Base-by-base conservation (phyloP, 768 basidiomycete genomes). In the Trametes cubensis region DNA sequence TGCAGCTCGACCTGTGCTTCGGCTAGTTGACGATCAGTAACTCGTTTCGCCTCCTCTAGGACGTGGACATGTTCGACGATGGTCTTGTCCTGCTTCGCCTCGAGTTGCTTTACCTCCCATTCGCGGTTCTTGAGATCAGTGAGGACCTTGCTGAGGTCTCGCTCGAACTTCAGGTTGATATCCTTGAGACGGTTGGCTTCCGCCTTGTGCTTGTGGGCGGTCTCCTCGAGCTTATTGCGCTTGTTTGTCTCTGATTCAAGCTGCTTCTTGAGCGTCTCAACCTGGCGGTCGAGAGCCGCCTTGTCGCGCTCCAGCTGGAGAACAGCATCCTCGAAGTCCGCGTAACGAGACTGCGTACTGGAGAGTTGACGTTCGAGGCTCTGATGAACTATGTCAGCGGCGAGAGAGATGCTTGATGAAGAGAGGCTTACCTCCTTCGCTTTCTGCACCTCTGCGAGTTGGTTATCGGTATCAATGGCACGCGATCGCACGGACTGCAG, bases 21-120 rank as follows among this genome's bases (percentile, higher is more conserved):
- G 20, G 80, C 84, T 17, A 98, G 85, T 70, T 97, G 93, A 41
- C 90, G 85, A 72, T 98, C 96, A 1, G 96, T 95, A 59, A 96
- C 87, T 39, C 87, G 87, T 74, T 98, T 98, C 17, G 96, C 96
- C 72, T 95, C 92, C 72, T 98, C 95, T 13, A 96, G 81, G 28
- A 98, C 96, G 72, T 98, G 89, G 25, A 97, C 93, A 70, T 98
- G 96, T 74, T 98, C 95, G 46, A 98, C 95, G 61, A 97, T 95
- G n/a, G 92, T 97, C 78, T 95, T 98, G 79, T 98, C 94, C 71
- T 97, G 90, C 71, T 83, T 86, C 3, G 91, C 89, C 55, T 90
- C 87, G 10, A 98, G 77, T 65, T 95, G 90, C 66, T 87, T 91
- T 65, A 93, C 83, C 59, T 95, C 92, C 84, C 88, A 89, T 67